Evolutionary conservation across 495 filamentous ascomycete genomes (phyloP).

Genomic region (Aspergillus steynii): DNA sequence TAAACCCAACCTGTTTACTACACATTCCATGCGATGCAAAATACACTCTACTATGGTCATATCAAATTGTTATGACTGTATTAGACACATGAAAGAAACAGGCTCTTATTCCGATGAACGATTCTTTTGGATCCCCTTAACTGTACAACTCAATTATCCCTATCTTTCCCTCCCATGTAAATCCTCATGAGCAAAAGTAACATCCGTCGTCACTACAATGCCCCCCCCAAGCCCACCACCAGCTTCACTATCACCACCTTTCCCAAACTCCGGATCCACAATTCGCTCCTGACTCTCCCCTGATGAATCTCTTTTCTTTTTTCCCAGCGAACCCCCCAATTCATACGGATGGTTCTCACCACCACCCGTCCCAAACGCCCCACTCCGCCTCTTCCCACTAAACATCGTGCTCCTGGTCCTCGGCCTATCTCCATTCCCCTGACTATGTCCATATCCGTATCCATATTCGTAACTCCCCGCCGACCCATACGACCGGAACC

Average conservation of each 20-base stretch:
- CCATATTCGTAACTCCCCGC: not conserved
- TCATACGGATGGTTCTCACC: not conserved
- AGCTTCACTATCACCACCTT: not conserved
- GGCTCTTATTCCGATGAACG: no score
- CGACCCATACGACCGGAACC: conserved; percentile 1
- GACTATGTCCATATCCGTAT: not conserved
- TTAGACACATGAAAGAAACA: no score
- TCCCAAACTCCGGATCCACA: not conserved
- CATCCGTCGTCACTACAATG: not conserved
- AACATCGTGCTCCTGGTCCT: not conserved
- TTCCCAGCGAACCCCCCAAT: not conserved
- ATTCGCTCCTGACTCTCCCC: not conserved
- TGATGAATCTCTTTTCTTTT: not conserved
- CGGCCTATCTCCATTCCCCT: not conserved
- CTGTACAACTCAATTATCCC: no score
- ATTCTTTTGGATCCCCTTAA: no score
- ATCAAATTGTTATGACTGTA: no score
- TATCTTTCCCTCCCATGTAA: not conserved
- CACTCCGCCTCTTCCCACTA: not conserved
- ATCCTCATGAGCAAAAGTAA: not conserved
- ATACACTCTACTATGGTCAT: no score
- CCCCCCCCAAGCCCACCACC: no score
- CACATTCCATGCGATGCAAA: no score
- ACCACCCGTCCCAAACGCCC: not conserved
- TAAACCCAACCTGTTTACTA: no score